These are phyloP conservation scores for Sclerotinia glacialis DNA, from an alignment of 2,329 filamentous ascomycete genomes.

Conservation along the genomic window DNA sequence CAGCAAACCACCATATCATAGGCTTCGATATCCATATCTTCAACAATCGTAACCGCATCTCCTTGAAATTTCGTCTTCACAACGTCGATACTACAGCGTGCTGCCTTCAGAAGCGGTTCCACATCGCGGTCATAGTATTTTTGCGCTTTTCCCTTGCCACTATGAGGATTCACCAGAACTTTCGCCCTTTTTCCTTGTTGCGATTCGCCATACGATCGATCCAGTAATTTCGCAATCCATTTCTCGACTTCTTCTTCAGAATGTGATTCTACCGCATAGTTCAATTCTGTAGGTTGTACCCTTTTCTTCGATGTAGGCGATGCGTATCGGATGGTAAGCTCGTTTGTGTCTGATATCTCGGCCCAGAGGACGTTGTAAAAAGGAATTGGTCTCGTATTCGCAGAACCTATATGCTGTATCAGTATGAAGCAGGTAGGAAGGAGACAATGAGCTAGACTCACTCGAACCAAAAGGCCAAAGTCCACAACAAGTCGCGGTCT, in stretches of 20 bases:
- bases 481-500: conserved; percentile 54
- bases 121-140: conserved; percentile 73
- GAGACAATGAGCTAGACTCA: conserved; percentile 23
- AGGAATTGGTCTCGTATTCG: conserved; percentile 55
- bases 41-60: conserved; percentile 74
- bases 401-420: conserved; percentile 29
- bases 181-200: conserved; percentile 75
- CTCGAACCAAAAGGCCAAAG: conserved; percentile 48
- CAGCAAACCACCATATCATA: conserved; percentile 87
- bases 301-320: conserved; percentile 55
- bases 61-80: conserved; percentile 68
- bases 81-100: conserved; percentile 72
- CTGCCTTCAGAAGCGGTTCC: conserved; percentile 78
- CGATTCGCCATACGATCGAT: conserved; percentile 67
- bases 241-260: conserved; percentile 34
- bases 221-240: conserved; percentile 66
- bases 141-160: conserved; percentile 74
- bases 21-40: conserved; percentile 70
- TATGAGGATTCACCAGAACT: conserved; percentile 86
- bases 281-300: conserved; percentile 59
- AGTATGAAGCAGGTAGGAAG: conserved; percentile 15
- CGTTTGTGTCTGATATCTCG: conserved; percentile 53
- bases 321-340: conserved; percentile 72
- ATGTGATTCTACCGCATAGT: conserved; percentile 51
- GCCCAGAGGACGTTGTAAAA: conserved; percentile 86